Evolutionary conservation across 23 red algal species (phyloP).

Genomic region (Gracilaria domingensis): DNA sequence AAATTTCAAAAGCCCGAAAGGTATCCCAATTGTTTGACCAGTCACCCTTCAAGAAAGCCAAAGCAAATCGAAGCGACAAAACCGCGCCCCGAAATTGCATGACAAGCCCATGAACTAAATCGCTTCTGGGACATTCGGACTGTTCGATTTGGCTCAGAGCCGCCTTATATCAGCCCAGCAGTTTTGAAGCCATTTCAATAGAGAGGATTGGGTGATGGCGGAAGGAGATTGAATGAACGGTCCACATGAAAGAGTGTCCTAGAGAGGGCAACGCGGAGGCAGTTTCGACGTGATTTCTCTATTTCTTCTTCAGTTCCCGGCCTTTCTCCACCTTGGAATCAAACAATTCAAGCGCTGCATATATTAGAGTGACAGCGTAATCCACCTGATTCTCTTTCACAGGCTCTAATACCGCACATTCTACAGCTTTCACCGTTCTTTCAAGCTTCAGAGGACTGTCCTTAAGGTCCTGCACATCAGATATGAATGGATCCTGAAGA

Average conservation of each 20-base stretch:
- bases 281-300: constrained; percentile 28
- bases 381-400: constrained; percentile 61
- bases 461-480: constrained; percentile 29
- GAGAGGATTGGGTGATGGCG: constrained; percentile 49
- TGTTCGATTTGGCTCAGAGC: constrained; percentile 37
- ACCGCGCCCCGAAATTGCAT: constrained; percentile 48
- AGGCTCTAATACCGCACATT: constrained; percentile 38
- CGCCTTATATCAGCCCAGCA: constrained; percentile 17
- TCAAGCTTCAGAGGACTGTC: constrained; percentile 32
- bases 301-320: background rate
- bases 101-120: constrained; percentile 25
- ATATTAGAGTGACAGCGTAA: constrained; percentile 25
- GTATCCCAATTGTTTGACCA: constrained; percentile 51
- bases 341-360: constrained; percentile 41
- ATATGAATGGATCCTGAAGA: constrained; percentile 10
- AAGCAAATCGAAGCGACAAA: constrained; percentile 47
- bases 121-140: constrained; percentile 22
- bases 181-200: constrained; percentile 20
- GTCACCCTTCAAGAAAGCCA: constrained; percentile 58
- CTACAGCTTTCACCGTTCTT: constrained; percentile 35
- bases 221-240: constrained; percentile 44
- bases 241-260: constrained; percentile 57
- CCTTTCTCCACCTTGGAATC: background rate
- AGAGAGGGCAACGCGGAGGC: constrained; percentile 57
- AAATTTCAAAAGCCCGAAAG: constrained; percentile 62